Base-by-base conservation (phyloP, 176 grass and related monocot genomes). In the Tillandsia leiboldiana region DNA sequence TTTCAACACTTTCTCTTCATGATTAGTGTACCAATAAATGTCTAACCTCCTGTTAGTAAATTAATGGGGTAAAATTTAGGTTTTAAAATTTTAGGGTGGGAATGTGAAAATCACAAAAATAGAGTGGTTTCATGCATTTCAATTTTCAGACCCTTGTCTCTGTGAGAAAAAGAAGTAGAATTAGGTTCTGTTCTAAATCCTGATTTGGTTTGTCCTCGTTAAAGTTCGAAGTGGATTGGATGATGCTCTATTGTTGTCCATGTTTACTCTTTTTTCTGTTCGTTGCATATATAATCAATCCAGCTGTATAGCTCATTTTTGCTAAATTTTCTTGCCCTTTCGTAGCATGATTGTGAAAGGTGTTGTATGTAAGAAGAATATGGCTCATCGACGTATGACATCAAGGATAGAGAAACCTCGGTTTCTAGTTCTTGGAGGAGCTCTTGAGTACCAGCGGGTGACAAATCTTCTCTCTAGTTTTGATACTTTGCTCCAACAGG, bases 401-500 rank as follows among this genome's bases (percentile, higher is more conserved):
- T 85, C 94, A 48, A 82, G 59, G 81, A 87, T 99, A 73, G 82
- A 92, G 79, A 99, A 88, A 73, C 87, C 94, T 71, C 84, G 81
- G 14, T 84, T 99, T 69, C 78, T 99, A 28, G 75, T 99, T 70
- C 89, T 99, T 73, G 84, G 84, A 72, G 94, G 94, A 72, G 89
- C 86, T 77, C 86, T 99, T 71, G 87, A 99, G 78, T 99, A 99
- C 72, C 94, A 99, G 58, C 81, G 94, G 75, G 84, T 99, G 48
- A 80, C 80, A 12, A 93, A 90, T 87, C 80, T 79, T 73, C 72
- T 99, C 67, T 99, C 89, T 70, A 93, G 89, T 86, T 83, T 99
- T 81, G 94, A 90, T 81, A 99, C 94, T 23, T 90, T 99, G 72
- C 77, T 99, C 75, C 94, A 93, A 67, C 94, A 99, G 87, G 94